A percentile compares a stretch with the other conserved stretches of the same genome.
These are phyloP conservation scores for Epichloe sibirici DNA, from an alignment of 2,329 filamentous ascomycete genomes.

Conservation along the genomic window DNA sequence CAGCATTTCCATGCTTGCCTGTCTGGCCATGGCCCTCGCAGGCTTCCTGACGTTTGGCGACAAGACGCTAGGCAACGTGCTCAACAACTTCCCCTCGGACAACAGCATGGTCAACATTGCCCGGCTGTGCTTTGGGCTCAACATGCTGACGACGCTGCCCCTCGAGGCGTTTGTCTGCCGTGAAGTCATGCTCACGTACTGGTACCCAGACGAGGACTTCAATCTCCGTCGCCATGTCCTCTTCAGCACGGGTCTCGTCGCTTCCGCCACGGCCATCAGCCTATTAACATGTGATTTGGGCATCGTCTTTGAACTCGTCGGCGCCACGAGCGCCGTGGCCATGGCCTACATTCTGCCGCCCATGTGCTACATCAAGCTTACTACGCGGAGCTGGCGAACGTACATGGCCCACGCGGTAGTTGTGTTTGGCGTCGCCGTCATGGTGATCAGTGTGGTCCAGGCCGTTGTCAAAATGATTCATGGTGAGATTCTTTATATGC, in stretches of 20 bases:
- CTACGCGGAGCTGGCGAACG: constrained; percentile 61
- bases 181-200: constrained; percentile 90
- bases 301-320: constrained; percentile 89
- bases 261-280: constrained; percentile 62
- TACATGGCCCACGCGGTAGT: constrained; percentile 61
- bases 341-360: constrained; percentile 93
- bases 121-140: constrained; percentile 87
- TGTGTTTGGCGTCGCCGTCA: constrained; percentile 66
- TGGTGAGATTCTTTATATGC: not conserved
- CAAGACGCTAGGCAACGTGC: constrained; percentile 82
- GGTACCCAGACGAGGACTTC: constrained; percentile 57
- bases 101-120: constrained; percentile 93
- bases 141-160: constrained; percentile 95
- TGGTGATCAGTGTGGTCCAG: constrained; percentile 68
- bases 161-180: constrained; percentile 96
- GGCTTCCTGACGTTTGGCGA: constrained; percentile 92
- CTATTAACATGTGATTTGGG: constrained; percentile 88
- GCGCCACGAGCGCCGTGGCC: constrained; percentile 85
- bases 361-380: constrained; percentile 88
- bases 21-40: constrained; percentile 72
- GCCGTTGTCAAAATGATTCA: constrained; percentile 55
- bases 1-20: constrained; percentile 79
- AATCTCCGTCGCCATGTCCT: constrained; percentile 75
- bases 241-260: constrained; percentile 74
- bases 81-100: constrained; percentile 91